Percentiles rank a stretch among this genome's conserved stretches.
These are phyloP conservation scores for Dothiorella sarmentorum DNA, from an alignment of 2,329 filamentous ascomycete species.

Conservation along the genomic window DNA sequence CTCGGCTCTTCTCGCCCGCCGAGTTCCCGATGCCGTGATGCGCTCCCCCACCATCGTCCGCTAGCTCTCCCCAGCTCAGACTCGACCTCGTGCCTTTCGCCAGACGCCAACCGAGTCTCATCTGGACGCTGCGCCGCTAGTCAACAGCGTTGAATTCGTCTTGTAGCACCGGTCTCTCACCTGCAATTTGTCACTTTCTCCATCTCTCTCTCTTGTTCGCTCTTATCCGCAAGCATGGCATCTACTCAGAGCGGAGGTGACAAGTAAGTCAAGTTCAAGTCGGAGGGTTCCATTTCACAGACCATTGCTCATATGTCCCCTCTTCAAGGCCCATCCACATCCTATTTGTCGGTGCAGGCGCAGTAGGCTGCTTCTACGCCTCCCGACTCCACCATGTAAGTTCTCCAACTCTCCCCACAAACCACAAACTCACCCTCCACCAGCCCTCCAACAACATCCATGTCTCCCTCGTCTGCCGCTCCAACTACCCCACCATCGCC, in stretches of 20 bases:
- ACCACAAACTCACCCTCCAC: not conserved
- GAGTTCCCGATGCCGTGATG: not conserved
- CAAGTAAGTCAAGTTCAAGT: constrained; percentile 8
- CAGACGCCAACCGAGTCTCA: not conserved
- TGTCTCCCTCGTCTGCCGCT: constrained; percentile 69
- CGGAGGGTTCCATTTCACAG: not conserved
- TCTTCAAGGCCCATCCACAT: constrained; percentile 45
- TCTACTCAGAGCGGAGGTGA: not conserved
- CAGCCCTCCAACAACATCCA: constrained; percentile 43
- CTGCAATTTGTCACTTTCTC: not conserved
- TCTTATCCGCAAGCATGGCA: not conserved
- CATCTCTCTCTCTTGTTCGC: not conserved
- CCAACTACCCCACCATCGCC: constrained; percentile 65
- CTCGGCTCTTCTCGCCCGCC: not conserved
- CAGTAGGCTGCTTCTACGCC: constrained; percentile 70
- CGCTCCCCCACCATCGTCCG: not conserved
- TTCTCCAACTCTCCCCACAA: not conserved
- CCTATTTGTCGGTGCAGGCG: constrained; percentile 67
- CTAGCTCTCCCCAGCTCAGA: not conserved
- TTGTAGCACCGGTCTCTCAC: not conserved
- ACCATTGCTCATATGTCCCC: not conserved
- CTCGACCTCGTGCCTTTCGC: not conserved
- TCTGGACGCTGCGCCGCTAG: not conserved
- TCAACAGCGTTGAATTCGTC: not conserved
- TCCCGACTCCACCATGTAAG: constrained; percentile 61